These are phyloP conservation scores for Salix koriyanagi DNA, from an alignment of 345 rosid genomes.

Conservation along the genomic window DNA sequence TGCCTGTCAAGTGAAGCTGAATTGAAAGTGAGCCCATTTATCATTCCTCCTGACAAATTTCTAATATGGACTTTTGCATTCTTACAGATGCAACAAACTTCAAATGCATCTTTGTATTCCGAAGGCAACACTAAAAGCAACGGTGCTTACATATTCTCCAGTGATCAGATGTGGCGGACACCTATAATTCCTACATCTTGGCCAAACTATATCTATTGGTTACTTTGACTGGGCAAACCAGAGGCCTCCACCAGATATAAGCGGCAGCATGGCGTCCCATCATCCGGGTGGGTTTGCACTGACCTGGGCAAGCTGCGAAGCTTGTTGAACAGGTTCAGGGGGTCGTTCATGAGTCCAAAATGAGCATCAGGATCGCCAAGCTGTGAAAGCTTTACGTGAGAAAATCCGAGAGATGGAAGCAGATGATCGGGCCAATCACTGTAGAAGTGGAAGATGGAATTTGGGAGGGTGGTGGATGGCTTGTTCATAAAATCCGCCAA, in stretches of 20 bases:
- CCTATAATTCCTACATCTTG: constrained; percentile 19
- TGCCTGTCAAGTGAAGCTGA: no score
- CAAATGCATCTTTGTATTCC: constrained; percentile 24
- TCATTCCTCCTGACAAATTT: no score
- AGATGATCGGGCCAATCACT: constrained; percentile 95
- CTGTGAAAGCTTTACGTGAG: constrained; percentile 79
- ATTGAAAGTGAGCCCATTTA: no score
- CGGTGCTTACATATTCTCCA: constrained; percentile 20
- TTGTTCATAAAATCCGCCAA: constrained; percentile 96
- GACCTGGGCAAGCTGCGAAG: constrained; percentile 79
- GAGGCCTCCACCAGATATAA: constrained; percentile 91
- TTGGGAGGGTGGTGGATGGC: constrained; percentile 63
- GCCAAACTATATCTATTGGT: constrained; percentile 26
- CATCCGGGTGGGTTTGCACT: constrained; percentile 66
- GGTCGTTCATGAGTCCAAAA: constrained; percentile 74
- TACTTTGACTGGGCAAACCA: constrained; percentile 54
- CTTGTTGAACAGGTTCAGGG: constrained; percentile 71
- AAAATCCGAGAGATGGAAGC: constrained; percentile 80
- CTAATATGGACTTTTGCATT: background rate
- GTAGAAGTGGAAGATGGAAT: constrained; percentile 71
- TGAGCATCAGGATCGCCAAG: constrained; percentile 93
- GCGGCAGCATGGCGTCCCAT: constrained; percentile 89
- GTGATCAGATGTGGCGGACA: constrained; percentile 14
- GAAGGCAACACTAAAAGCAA: constrained; percentile 14
- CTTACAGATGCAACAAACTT: constrained; percentile 15